Conservation (phyloP, 768 basidiomycete genomes). For the Cyathus striatus region DNA sequence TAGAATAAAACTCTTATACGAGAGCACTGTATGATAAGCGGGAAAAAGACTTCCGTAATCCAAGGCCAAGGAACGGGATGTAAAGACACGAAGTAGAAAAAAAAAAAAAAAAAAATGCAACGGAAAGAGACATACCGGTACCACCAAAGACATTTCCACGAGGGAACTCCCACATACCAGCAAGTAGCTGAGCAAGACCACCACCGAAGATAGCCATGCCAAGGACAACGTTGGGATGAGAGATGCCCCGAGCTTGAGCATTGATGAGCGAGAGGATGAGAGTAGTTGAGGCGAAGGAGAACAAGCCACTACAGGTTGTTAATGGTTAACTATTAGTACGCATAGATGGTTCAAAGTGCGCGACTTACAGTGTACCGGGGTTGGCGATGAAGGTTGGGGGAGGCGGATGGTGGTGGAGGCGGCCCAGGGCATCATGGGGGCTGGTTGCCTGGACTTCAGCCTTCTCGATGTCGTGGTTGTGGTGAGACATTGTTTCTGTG, state of each 20-base stretch:
- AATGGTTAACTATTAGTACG: background rate
- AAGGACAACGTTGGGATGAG: conserved; percentile 63
- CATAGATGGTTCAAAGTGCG: conserved; percentile 1
- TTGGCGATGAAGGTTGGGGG: conserved; percentile 43
- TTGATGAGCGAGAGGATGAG: conserved; percentile 78
- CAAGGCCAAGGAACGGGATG: no score
- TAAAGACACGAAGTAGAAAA: no score
- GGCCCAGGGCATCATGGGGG: conserved; percentile 18
- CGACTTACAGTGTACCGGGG: conserved; percentile 50
- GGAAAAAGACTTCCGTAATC: no score
- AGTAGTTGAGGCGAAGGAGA: conserved; percentile 82
- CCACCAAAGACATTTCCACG: conserved; percentile 67
- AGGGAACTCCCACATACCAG: conserved; percentile 87
- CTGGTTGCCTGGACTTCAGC: conserved; percentile 20
- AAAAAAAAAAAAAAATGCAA: no score
- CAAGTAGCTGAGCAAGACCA: conserved; percentile 80
- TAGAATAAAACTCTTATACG: no score
- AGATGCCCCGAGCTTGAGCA: conserved; percentile 46
- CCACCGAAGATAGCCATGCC: conserved; percentile 87
- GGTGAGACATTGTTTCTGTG: conserved; percentile 9
- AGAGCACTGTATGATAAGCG: no score
- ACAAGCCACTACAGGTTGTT: conserved; percentile 53
- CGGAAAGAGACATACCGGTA: conserved; percentile 47
- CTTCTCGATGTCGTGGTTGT: conserved; percentile 29
- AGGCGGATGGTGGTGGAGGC: conserved; percentile 15